Base-by-base conservation (phyloP, 306 rosid genomes). In the Prunus fruticosa region DNA sequence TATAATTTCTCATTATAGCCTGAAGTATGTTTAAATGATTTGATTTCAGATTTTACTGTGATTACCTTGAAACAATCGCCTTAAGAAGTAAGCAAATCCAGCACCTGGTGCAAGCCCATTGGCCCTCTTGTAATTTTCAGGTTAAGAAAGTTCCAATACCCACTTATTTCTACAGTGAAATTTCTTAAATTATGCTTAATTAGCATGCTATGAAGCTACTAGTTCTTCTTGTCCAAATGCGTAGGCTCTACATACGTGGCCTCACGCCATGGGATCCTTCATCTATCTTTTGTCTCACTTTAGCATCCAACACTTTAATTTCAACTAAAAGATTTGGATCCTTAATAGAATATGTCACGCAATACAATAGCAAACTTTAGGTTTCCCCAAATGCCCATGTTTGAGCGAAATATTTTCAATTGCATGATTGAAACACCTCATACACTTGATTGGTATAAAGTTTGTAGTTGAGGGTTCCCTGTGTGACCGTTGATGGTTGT, bases 281-380 rank as follows among this genome's bases (percentile, higher is more conserved):
- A 19, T 19, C 49, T 49, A 51, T 22, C 84, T 72, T 69, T 80
- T 63, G 43, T 79, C 79, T 69, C 73, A 30, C 83, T 38, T 80
- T 84, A 49, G 88, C 83, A 81, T 79, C 83, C 52, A 38, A 67
- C 16, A 20, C 71, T 20, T 56, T 38, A 61, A 69, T 38, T 7
- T 38, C 43, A 7, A 66, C 52, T 64, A 63, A 72, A 73, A 16
- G 51, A 72, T 81, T 84, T 80, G 75, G 41, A 82, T 50, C 75
- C 76, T 60, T 67, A 15, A 34, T 75, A 72, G 81, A 86, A 69
- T 67, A 60, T 87, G 92, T 89, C 85, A 80, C 96, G 83, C 71
- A 73, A 73, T 76, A 71, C 78, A 79, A 64, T 70, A 63, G 77
- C 91, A 83, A 45, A 64, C 14, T 34, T 20, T 25, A 71, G n/a